These are phyloP conservation scores for Suhomyces bokatorum DNA, from an alignment of 1,139 yeast genomes.

Conservation along the genomic window DNA sequence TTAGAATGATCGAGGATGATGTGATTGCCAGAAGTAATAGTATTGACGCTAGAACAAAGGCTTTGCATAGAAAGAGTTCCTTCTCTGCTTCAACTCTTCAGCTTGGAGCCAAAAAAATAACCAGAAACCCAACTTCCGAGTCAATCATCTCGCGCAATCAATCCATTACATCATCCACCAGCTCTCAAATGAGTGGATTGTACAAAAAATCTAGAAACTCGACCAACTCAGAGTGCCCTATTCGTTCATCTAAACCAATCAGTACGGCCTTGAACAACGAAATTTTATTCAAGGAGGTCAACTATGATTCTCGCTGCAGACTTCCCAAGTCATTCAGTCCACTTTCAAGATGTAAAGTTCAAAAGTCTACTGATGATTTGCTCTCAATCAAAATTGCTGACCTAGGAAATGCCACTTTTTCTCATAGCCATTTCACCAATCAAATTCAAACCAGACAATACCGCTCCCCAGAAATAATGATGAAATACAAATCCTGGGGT, in stretches of 20 bases:
- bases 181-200: slow-evolving; percentile 12
- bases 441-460: slow-evolving; percentile 88
- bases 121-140: slow-evolving; percentile 7
- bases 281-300: slow-evolving; percentile 22
- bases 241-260: slow-evolving; percentile 34
- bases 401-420: slow-evolving; percentile 83
- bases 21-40: slow-evolving; percentile 28
- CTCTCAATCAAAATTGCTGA: slow-evolving; percentile 68
- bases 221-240: slow-evolving; percentile 25
- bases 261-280: slow-evolving; percentile 24
- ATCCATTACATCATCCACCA: slow-evolving; percentile 8
- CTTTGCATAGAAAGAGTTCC: slow-evolving; percentile 3
- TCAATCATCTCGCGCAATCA: slow-evolving; percentile 9
- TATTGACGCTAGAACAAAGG: slow-evolving; percentile 5
- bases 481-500: slow-evolving; percentile 74
- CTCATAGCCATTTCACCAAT: slow-evolving; percentile 70
- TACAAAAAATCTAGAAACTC: slow-evolving; percentile 30
- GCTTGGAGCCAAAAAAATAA: slow-evolving; percentile 1
- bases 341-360: neutral
- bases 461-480: slow-evolving; percentile 74
- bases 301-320: slow-evolving; percentile 7
- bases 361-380: slow-evolving; percentile 2
- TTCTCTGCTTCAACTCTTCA: slow-evolving; percentile 1
- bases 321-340: slow-evolving; percentile 4
- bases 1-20: slow-evolving; percentile 54